Evolutionary conservation across 31 red algal genomes (phyloP), one percentile per base, ranked within the genome.

Genomic region (Odonthalia washingtoniensis): DNA sequence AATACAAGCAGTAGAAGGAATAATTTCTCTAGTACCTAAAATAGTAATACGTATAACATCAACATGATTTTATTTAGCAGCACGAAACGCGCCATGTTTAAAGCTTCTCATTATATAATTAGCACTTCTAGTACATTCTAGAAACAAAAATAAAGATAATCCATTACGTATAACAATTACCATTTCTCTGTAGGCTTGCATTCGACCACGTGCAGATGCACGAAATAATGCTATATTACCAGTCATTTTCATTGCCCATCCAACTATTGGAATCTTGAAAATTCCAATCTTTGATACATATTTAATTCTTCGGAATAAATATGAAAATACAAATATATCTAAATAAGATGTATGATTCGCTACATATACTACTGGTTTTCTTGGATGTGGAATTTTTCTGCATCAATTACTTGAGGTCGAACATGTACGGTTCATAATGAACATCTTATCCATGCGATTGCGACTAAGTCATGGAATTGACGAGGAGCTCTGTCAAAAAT

Each of bases 241-340:
- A 16, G 94, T 82, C 94, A 99, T 93, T 16, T 53, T 49, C 97
- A 99, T 96, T 33, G 97, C 97, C 97, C 92, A 95, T 52, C 97
- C 97, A 33, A 99, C 88, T 57, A 96, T 86, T 62, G 97, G 97
- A 28, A 96, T 86, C 27, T 87, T 66, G 75, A 99, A 95, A 30
- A 99, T 90, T 70, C 94, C 94, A 26, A 85, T 75, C 74, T 99
- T 99, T 61, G 94, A 96, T 31, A 99, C 84, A 69, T 91, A 96
- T 80, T 96, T 96, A 65, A 95, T 83, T 27, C 80, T 80, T 34
- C 91, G 86, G 44, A 75, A 46, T 27, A 99, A 84, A 45, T 83
- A 94, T 1, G 91, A 81, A 64, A 99, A 82, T 1, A 85, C 77
- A 83, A 90, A 99, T 62, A 99, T 96, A 80, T 99, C 97, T 41